Percentiles rank a stretch among this genome's conserved stretches.
These are phyloP conservation scores for Elsinoe fawcettii DNA, from an alignment of 2,329 filamentous ascomycete genomes.

Conservation along the genomic window DNA sequence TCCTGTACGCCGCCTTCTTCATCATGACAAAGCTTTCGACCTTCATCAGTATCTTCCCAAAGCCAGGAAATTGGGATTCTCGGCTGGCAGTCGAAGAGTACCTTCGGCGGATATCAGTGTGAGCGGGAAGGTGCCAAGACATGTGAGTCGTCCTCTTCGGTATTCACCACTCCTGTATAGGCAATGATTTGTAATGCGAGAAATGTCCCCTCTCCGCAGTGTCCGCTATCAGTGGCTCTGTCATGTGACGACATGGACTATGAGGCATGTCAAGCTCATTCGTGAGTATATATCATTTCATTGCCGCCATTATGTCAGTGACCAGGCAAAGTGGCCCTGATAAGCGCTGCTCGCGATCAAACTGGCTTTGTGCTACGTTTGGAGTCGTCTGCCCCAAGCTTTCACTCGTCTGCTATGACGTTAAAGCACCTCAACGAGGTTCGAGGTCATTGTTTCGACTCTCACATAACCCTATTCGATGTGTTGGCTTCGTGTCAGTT, in stretches of 20 bases:
- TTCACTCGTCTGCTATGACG: not conserved
- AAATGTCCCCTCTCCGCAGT: not conserved
- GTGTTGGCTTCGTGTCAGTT: too few species aligned
- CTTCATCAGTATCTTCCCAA: constrained; percentile 6
- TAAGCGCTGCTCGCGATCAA: not conserved
- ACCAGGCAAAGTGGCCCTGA: not conserved
- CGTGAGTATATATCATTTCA: not conserved
- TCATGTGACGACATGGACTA: not conserved
- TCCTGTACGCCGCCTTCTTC: constrained; percentile 9
- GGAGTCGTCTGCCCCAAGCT: not conserved
- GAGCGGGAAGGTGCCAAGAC: not conserved
- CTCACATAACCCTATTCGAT: not conserved
- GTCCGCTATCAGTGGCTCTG: not conserved
- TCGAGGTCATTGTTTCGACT: not conserved
- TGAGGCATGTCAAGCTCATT: not conserved
- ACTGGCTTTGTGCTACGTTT: not conserved
- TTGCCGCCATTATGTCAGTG: not conserved
- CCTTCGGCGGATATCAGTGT: not conserved
- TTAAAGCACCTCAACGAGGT: not conserved
- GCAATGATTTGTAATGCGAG: not conserved
- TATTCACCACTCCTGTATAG: not conserved
- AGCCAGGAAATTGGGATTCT: not conserved
- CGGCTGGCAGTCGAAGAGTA: not conserved
- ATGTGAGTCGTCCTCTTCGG: not conserved
- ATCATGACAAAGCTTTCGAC: constrained; percentile 11